Conservation (phyloP, 1,284 basidiomycete genomes). For the Cutaneotrichosporon sp. region DNA sequence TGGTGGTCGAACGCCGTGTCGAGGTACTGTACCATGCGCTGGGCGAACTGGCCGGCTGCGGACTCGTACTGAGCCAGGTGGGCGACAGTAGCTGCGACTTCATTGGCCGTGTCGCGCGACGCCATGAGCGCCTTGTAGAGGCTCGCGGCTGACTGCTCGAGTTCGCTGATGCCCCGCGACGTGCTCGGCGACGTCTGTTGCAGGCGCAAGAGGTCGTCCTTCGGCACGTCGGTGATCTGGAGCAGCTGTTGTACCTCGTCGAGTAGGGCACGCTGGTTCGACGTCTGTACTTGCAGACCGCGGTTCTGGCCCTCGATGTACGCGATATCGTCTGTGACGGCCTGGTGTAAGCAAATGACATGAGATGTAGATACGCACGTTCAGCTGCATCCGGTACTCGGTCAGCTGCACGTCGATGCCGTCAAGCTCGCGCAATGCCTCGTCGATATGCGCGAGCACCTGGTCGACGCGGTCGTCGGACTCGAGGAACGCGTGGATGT, state of each 20-base stretch:
- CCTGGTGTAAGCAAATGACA: constrained; percentile 56
- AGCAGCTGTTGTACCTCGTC: constrained; percentile 79
- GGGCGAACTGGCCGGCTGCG: constrained; percentile 86
- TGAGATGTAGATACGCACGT: constrained; percentile 59
- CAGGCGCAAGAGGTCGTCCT: constrained; percentile 69
- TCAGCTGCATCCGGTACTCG: constrained; percentile 90
- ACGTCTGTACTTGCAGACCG: constrained; percentile 94
- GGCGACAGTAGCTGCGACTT: constrained; percentile 93
- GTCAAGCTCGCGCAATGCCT: constrained; percentile 79
- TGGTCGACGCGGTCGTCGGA: constrained; percentile 78
- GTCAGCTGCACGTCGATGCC: constrained; percentile 80
- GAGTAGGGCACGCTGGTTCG: constrained; percentile 84
- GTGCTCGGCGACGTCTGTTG: constrained; percentile 84
- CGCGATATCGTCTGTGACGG: constrained; percentile 88
- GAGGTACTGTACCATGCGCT: constrained; percentile 82
- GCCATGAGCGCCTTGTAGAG: constrained; percentile 95
- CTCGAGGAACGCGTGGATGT: constrained; percentile 95
- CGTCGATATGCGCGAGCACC: constrained; percentile 86
- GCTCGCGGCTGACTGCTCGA: constrained; percentile 80
- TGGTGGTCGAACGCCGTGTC: constrained; percentile 84
- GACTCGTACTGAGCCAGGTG: constrained; percentile 83
- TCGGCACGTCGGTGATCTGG: constrained; percentile 88
- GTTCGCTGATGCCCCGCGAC: constrained; percentile 66
- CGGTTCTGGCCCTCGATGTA: constrained; percentile 96
- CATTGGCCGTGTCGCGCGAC: constrained; percentile 79